A percentile compares a stretch with the other conserved stretches of the same genome.
These are phyloP conservation scores for Ganoderma sp. DNA, from an alignment of 1,284 basidiomycete genomes.

Conservation along the genomic window DNA sequence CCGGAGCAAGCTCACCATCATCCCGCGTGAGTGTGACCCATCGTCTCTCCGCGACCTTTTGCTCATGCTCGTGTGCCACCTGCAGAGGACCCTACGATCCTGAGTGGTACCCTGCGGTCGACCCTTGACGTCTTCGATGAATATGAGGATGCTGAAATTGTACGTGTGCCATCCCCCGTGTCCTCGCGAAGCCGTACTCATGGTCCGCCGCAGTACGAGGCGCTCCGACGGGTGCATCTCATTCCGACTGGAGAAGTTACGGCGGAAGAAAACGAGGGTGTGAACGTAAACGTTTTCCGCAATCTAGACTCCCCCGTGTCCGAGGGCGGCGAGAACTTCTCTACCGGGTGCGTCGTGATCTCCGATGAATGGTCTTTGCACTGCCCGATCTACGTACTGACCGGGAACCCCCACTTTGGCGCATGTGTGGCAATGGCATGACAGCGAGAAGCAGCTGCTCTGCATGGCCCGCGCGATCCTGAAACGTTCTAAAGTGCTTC, in stretches of 20 bases:
- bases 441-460: constrained; percentile 80
- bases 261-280: constrained; percentile 54
- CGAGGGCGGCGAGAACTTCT: constrained; percentile 94
- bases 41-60: not conserved
- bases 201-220: constrained; percentile 70
- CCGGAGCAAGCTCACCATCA: constrained; percentile 86
- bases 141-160: constrained; percentile 85
- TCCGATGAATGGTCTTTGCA: constrained; percentile 80
- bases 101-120: constrained; percentile 84
- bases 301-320: constrained; percentile 86
- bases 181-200: constrained; percentile 5
- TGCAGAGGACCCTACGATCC: constrained; percentile 82
- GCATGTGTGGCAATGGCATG: constrained; percentile 2
- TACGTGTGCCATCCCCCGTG: constrained; percentile 38
- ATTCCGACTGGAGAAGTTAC: constrained; percentile 63
- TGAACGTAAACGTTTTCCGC: constrained; percentile 87
- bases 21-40: constrained; percentile 70
- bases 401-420: not conserved
- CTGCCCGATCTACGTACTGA: constrained; percentile 43
- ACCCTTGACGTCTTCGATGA: constrained; percentile 91
- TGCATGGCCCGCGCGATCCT: constrained; percentile 87
- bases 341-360: constrained; percentile 84
- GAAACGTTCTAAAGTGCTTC: constrained; percentile 73
- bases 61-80: constrained; percentile 5
- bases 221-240: constrained; percentile 86